These are phyloP conservation scores for Globisporangium yorkense DNA, from an alignment of 352 stramenopile species.

Conservation along the genomic window DNA sequence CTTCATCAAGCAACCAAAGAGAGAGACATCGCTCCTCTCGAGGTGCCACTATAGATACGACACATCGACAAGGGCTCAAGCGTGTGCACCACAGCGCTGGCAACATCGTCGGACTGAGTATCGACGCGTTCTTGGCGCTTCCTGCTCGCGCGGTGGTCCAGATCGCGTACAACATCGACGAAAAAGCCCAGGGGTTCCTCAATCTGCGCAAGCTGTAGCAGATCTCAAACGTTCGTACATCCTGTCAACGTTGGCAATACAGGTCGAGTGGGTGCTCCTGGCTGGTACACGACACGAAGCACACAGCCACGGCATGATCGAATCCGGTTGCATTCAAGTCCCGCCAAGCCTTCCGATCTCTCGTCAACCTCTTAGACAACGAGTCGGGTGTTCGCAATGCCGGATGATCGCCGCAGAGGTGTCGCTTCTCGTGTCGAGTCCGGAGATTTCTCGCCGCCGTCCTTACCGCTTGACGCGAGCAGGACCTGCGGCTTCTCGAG, in stretches of 20 bases:
- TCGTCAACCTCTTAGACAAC: not conserved
- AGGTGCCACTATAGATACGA: no score
- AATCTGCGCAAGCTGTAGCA: constrained; percentile 54
- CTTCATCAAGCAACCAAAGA: not conserved
- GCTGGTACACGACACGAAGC: no score
- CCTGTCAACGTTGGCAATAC: no score
- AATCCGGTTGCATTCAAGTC: no score
- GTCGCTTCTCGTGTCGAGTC: constrained; percentile 12
- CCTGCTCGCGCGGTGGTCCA: constrained; percentile 37
- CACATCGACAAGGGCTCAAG: not conserved
- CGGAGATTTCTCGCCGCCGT: constrained; percentile 7
- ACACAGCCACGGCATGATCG: no score
- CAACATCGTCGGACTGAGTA: constrained; percentile 41
- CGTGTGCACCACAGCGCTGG: constrained; percentile 55
- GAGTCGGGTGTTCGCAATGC: not conserved
- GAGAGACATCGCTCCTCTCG: no score
- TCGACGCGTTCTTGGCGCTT: constrained; percentile 54
- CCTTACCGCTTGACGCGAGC: not conserved
- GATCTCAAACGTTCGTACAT: not conserved
- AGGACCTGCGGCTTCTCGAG: constrained; percentile 6
- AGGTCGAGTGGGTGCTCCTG: no score
- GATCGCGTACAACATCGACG: constrained; percentile 60
- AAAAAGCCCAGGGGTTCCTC: constrained; percentile 64
- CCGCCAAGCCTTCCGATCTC: no score
- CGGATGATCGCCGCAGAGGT: not conserved